Evolutionary conservation across 306 rosid genomes (phyloP), one percentile per base, ranked within the genome.

Genomic region (Vigna mungo): DNA sequence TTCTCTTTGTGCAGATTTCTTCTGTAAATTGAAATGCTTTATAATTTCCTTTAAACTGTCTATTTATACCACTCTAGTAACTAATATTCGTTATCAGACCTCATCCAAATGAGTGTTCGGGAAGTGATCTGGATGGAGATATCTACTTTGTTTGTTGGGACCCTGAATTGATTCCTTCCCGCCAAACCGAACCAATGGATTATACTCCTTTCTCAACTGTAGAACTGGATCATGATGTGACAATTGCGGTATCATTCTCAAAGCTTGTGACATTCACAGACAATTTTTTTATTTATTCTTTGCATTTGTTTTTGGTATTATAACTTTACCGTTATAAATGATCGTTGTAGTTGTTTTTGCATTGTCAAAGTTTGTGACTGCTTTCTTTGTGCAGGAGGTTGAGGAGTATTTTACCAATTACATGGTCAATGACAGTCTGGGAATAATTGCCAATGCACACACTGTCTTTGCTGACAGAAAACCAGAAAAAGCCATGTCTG

Each of bases 51-150:
- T 30, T 30, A 5, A 30, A 30, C 4, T 30, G 5, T 30, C 34
- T 30, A 30, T 4, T 4, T 30, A 30, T 30, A 30, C 34, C 5
- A 30, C 34, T 30, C 34, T 30, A 30, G 34, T 30, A 30, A 30
- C 5, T 4, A 4, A 30, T 30, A 3, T 30, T 30, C 34, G 0
- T 30, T 30, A 30, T 30, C 34, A 93, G 98, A 34, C 98, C 98
- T 78, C 98, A 93, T 68, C 93, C 97, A 27, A 87, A 91, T 77
- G 97, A 91, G 67, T 91, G 96, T 76, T 93, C 97, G 2, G 97
- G 98, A 66, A 90, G 97, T 75, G 96, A 91, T 76, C 82, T 93
- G 62, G 95, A 89, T 81, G 97, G 98, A 74, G 96, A 93, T 63
- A 81, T 84, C 64, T 86, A 93, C 85, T 88, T 84, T 80, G 93